Evolutionary conservation across 1,284 basidiomycete genomes (phyloP).

Genomic region (Ustilago vetiveriae): DNA sequence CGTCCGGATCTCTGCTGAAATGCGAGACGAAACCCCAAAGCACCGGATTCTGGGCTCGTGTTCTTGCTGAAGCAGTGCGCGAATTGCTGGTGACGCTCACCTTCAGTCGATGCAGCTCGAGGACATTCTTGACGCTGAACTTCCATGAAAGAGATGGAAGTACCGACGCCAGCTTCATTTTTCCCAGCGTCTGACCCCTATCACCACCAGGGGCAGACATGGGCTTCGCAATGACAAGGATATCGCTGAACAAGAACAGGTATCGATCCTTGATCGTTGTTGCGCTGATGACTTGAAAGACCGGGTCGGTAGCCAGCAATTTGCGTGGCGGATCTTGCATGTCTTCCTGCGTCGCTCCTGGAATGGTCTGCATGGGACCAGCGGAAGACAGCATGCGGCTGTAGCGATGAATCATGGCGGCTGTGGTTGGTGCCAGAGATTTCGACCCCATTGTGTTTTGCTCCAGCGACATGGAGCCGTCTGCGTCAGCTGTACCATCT

Average conservation of each 20-base stretch:
- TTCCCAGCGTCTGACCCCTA: constrained; percentile 72
- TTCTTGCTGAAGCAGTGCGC: constrained; percentile 26
- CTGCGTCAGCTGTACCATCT: constrained; percentile 39
- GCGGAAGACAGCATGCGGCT: constrained; percentile 46
- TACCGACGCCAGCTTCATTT: constrained; percentile 35
- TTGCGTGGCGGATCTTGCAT: constrained; percentile 81
- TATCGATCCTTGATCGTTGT: constrained; percentile 96
- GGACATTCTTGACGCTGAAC: constrained; percentile 54
- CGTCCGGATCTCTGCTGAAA: constrained; percentile 70
- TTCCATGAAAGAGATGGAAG: constrained; percentile 51
- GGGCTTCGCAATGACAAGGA: constrained; percentile 80
- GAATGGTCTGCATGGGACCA: constrained; percentile 10
- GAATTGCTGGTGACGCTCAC: constrained; percentile 45
- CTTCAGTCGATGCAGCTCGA: constrained; percentile 47
- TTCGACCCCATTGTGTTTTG: constrained; percentile 5
- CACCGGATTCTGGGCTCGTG: constrained; percentile 43
- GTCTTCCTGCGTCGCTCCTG: constrained; percentile 36
- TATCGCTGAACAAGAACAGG: constrained; percentile 92
- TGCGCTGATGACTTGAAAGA: constrained; percentile 90
- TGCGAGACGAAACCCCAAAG: constrained; percentile 76
- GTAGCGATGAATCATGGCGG: constrained; percentile 57
- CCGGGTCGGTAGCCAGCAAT: constrained; percentile 82
- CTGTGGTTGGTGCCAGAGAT: constrained; percentile 44
- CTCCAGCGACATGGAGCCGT: constrained; percentile 10
- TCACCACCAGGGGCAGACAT: constrained; percentile 71